A percentile compares a stretch with the other conserved stretches of the same genome.
Evolutionary conservation across 2,329 filamentous ascomycete species (phyloP).

Genomic region (Ophiostoma fasciatum): DNA sequence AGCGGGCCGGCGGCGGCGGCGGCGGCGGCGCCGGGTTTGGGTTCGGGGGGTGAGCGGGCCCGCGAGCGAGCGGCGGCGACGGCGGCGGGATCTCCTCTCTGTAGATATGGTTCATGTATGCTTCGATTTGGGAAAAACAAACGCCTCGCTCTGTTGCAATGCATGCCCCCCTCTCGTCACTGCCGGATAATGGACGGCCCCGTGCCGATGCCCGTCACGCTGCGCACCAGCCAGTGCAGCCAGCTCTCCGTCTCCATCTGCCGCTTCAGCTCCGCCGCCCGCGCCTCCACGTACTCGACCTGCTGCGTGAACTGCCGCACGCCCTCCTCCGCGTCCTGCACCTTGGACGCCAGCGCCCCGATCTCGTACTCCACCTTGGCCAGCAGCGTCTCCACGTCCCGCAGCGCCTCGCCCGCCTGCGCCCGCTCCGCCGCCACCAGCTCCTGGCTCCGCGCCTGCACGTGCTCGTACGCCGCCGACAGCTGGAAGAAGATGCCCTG

Average conservation of each 20-base stretch:
- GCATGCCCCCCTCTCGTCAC: background rate
- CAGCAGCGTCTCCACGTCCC: slow-evolving; percentile 65
- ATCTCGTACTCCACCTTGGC: slow-evolving; percentile 91
- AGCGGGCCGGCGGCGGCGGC: slow-evolving; percentile 42
- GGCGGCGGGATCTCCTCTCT: background rate
- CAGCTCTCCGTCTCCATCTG: slow-evolving; percentile 50
- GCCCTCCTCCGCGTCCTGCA: slow-evolving; percentile 76
- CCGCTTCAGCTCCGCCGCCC: slow-evolving; percentile 45
- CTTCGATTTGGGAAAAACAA: no score
- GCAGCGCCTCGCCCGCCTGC: slow-evolving; percentile 53
- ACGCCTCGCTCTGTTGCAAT: background rate
- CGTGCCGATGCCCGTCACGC: slow-evolving; percentile 44
- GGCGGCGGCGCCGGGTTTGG: slow-evolving; percentile 26
- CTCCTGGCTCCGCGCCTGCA: slow-evolving; percentile 53
- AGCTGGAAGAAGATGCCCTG: slow-evolving; percentile 54
- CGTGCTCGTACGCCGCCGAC: slow-evolving; percentile 51
- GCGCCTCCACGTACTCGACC: slow-evolving; percentile 53
- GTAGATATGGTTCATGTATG: no score
- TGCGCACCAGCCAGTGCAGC: slow-evolving; percentile 48
- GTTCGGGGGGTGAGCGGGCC: slow-evolving; percentile 7
- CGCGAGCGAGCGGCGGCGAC: background rate
- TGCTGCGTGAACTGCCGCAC: slow-evolving; percentile 67
- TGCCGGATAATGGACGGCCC: slow-evolving; percentile 37
- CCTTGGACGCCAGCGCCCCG: slow-evolving; percentile 59
- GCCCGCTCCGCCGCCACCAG: slow-evolving; percentile 55